phyloP scores from a whole-genome alignment of 805 yeast genomes.

The Isabelozyma rhagii region DNA sequence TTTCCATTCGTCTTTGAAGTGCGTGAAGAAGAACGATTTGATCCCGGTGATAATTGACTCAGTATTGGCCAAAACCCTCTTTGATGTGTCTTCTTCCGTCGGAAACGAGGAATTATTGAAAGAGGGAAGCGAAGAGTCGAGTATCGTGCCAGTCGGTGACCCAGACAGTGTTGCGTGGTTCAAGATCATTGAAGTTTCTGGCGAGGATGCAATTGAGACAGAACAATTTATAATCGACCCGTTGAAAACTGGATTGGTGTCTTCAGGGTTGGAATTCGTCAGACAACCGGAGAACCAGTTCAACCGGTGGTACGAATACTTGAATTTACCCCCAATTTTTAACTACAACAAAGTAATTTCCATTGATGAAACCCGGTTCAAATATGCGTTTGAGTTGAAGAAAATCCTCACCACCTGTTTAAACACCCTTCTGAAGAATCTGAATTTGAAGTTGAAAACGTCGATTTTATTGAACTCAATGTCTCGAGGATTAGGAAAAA shows the following conservation, averaged over 20 bases:
- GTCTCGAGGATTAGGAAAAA: constrained; percentile 77
- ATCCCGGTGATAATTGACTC: constrained; percentile 80
- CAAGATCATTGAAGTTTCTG: constrained; percentile 53
- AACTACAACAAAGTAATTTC: constrained; percentile 21
- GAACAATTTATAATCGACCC: constrained; percentile 64
- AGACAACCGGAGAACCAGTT: constrained; percentile 30
- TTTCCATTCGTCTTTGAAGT: constrained; percentile 56
- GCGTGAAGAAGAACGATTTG: constrained; percentile 62
- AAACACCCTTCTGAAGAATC: constrained; percentile 10
- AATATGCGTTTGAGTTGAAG: constrained; percentile 48
- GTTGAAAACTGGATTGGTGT: constrained; percentile 62
- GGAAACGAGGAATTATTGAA: constrained; percentile 22
- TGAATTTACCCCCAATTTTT: constrained; percentile 41
- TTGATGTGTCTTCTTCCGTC: constrained; percentile 21
- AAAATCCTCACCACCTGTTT: constrained; percentile 56
- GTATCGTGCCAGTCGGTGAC: constrained; percentile 53
- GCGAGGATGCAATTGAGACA: constrained; percentile 15
- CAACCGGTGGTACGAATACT: constrained; percentile 47
- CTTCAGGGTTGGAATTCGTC: constrained; percentile 54
- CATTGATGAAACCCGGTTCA: constrained; percentile 29
- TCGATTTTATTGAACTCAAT: constrained; percentile 65
- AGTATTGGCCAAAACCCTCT: constrained; percentile 55
- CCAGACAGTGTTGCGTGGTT: constrained; percentile 87
- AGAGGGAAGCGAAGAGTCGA: constrained; percentile 13
- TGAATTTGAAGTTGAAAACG: constrained; percentile 47